Conservation (phyloP, 495 filamentous ascomycete genomes). For the Trypethelium eluteriae region DNA sequence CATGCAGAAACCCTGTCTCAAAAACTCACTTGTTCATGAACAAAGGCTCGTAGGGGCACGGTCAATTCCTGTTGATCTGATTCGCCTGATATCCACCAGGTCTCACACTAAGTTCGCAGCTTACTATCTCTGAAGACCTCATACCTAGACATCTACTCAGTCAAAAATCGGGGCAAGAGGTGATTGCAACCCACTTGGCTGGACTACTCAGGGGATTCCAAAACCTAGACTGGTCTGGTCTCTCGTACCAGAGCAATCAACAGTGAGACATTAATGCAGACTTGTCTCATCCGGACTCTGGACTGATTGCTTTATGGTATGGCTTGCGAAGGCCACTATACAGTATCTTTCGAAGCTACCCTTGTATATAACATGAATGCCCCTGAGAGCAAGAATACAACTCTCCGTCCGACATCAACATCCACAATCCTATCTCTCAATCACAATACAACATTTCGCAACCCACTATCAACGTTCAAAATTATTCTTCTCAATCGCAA, state of each 20-base stretch:
- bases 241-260: not conserved
- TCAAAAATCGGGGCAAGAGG: not conserved
- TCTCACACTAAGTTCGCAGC: not conserved
- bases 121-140: not conserved
- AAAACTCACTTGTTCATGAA: too few species aligned
- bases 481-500: not conserved
- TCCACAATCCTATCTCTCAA: not conserved
- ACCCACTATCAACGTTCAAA: not conserved
- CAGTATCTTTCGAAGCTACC: not conserved
- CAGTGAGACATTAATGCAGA: not conserved
- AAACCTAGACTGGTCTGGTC: not conserved
- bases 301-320: not conserved
- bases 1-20: not conserved
- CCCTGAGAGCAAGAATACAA: not conserved
- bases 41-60: too few species aligned
- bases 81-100: not conserved
- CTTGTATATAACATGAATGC: not conserved
- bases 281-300: not conserved
- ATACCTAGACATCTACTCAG: conserved; percentile 1
- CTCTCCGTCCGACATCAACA: not conserved
- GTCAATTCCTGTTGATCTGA: not conserved
- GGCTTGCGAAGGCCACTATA: not conserved
- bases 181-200: not conserved
- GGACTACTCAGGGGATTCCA: not conserved
- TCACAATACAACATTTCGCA: not conserved